Conservation (phyloP, 306 rosid species). For the Cicer yamashitae region DNA sequence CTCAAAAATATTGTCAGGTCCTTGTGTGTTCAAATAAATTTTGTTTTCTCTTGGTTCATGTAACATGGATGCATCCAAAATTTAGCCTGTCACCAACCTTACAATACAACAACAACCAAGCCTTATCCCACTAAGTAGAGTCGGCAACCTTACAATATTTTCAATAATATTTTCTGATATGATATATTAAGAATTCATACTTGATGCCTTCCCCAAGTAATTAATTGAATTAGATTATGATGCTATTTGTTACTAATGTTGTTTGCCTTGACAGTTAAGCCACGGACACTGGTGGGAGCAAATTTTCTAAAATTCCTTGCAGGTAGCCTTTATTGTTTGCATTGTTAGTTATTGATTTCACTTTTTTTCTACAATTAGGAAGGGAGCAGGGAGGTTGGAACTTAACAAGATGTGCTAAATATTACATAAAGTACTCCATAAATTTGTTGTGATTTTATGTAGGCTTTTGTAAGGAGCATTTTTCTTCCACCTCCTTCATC, state of each 20-base stretch:
- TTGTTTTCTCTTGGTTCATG: conserved; percentile 17
- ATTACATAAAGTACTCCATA: conserved; percentile 11
- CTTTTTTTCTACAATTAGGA: conserved; percentile 25
- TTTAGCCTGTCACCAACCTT: not conserved
- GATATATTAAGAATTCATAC: not conserved
- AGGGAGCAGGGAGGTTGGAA: not conserved
- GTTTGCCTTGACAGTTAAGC: conserved; percentile 75
- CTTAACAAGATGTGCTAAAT: conserved; percentile 20
- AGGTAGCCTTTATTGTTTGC: conserved; percentile 55
- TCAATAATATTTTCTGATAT: not conserved
- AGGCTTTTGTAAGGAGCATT: conserved; percentile 12
- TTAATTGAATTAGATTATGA: conserved; percentile 40
- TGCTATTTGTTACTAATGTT: conserved; percentile 43
- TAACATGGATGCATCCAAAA: conserved; percentile 12
- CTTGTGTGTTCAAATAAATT: conserved; percentile 12
- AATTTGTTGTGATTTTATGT: conserved; percentile 20
- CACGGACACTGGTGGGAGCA: conserved; percentile 91
- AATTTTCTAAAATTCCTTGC: conserved; percentile 88
- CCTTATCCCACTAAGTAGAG: not conserved
- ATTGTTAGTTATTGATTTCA: not conserved
- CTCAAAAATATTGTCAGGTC: not conserved
- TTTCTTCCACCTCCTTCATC: conserved; percentile 1
- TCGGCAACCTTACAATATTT: not conserved
- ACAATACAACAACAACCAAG: not conserved
- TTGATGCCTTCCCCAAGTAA: conserved; percentile 27